A percentile compares a stretch with the other conserved stretches of the same genome.
Evolutionary conservation across 2,329 filamentous ascomycete species (phyloP).

Genomic region (Diatrype stigma): DNA sequence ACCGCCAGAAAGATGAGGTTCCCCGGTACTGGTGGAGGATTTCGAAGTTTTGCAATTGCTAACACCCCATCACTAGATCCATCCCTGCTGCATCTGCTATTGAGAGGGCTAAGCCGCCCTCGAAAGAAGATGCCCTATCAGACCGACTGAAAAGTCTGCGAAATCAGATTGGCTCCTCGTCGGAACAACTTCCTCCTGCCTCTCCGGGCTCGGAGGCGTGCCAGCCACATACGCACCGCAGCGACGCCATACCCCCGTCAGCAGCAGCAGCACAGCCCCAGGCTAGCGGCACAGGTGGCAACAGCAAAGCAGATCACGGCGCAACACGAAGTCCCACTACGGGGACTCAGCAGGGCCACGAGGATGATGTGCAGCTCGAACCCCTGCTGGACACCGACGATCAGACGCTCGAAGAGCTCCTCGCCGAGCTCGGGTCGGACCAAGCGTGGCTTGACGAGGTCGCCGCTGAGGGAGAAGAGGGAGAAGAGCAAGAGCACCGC

Average conservation of each 20-base stretch:
- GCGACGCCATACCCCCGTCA: constrained; percentile 12
- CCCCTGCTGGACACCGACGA: constrained; percentile 45
- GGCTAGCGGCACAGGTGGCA: constrained; percentile 10
- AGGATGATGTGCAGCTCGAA: constrained; percentile 35
- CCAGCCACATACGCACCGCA: constrained; percentile 2
- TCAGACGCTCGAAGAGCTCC: constrained; percentile 47
- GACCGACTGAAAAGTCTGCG: constrained; percentile 49
- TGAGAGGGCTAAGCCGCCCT: constrained; percentile 37
- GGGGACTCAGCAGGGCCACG: constrained; percentile 6
- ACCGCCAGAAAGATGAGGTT: background rate
- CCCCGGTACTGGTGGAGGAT: no score
- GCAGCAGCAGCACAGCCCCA: constrained; percentile 6
- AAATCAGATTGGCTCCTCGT: constrained; percentile 33
- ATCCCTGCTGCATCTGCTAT: constrained; percentile 30
- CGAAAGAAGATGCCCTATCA: constrained; percentile 48
- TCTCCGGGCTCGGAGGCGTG: no score
- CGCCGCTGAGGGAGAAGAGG: constrained; percentile 25
- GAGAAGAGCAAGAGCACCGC: no score
- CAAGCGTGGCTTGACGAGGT: constrained; percentile 29
- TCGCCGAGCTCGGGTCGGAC: constrained; percentile 37
- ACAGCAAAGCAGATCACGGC: background rate
- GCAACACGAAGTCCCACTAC: constrained; percentile 1
- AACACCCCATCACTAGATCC: no score
- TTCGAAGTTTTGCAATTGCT: no score
- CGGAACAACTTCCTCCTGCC: no score